These are phyloP conservation scores for Phaeodactylum tricornutum DNA, from an alignment of 108 stramenopile genomes.

Conservation along the genomic window DNA sequence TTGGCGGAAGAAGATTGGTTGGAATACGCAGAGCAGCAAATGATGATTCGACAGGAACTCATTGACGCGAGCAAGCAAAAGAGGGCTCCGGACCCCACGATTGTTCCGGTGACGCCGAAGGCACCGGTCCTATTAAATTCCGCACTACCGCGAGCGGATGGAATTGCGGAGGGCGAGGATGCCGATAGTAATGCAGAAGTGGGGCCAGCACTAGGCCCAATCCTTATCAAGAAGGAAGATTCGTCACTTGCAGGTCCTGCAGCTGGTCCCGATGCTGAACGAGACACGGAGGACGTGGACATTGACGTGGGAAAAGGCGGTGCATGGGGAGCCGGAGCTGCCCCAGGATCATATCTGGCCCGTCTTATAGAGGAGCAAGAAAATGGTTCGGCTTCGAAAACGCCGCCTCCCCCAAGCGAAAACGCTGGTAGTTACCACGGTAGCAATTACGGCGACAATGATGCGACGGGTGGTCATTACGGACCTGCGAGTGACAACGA, in stretches of 20 bases:
- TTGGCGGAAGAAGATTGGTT: slow-evolving; percentile 61
- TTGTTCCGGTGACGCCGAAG: slow-evolving; percentile 62
- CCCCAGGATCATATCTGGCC: slow-evolving; percentile 54
- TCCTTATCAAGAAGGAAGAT: slow-evolving; percentile 11
- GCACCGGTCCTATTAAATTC: not conserved
- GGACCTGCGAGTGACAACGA: too few relatives aligned
- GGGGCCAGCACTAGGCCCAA: slow-evolving; percentile 13
- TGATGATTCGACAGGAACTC: slow-evolving; percentile 77
- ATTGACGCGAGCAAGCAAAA: slow-evolving; percentile 76
- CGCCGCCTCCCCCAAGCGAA: too few relatives aligned
- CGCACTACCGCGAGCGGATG: slow-evolving; percentile 12
- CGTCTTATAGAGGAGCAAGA: slow-evolving; percentile 71
- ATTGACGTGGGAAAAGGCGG: slow-evolving; percentile 30
- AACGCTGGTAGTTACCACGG: too few relatives aligned
- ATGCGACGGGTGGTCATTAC: too few relatives aligned
- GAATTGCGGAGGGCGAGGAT: slow-evolving; percentile 22
- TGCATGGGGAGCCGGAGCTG: slow-evolving; percentile 81
- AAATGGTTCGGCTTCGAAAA: too few relatives aligned
- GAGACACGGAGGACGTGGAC: not conserved
- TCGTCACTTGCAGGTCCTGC: not conserved
- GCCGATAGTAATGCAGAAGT: slow-evolving; percentile 5
- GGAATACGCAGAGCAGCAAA: slow-evolving; percentile 73
- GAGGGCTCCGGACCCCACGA: slow-evolving; percentile 61
- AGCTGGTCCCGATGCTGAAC: not conserved
- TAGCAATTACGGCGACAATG: too few relatives aligned